Conservation (phyloP, 495 filamentous ascomycete genomes). For the Hamigera avellanea region DNA sequence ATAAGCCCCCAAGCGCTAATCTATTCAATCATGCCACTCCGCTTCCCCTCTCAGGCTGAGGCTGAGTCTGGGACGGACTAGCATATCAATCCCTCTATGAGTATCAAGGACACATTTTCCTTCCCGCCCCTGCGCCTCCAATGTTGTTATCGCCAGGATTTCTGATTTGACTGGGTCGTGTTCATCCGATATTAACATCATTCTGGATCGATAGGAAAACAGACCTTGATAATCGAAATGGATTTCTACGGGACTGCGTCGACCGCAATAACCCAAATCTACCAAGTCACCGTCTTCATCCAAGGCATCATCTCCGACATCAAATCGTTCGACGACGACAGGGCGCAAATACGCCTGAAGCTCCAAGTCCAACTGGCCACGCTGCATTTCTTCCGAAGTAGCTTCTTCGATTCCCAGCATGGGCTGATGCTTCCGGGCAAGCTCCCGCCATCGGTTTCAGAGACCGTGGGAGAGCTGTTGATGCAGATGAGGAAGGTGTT, state of each 20-base stretch:
- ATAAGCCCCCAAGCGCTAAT: no score
- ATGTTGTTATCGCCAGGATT: no score
- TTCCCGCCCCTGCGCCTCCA: no score
- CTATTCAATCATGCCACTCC: no score
- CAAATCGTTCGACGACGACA: constrained; percentile 13
- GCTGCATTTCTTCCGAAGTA: constrained; percentile 8
- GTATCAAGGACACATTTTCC: no score
- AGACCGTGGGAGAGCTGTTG: constrained; percentile 8
- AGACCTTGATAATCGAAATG: constrained; percentile 4
- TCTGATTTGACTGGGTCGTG: no score
- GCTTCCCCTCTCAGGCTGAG: no score
- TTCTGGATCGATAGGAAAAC: no score
- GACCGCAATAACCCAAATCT: constrained; percentile 10
- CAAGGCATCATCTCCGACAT: constrained; percentile 12
- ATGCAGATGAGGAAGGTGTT: constrained; percentile 7
- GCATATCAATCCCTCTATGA: no score
- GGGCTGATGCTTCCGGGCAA: constrained; percentile 9
- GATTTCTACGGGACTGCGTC: constrained; percentile 13
- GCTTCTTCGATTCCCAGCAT: constrained; percentile 7
- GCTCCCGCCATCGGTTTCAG: constrained; percentile 6
- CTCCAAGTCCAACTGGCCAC: constrained; percentile 9
- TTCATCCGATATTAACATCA: no score
- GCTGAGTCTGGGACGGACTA: no score
- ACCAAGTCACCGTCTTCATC: constrained; percentile 13
- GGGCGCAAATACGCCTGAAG: constrained; percentile 8